Evolutionary conservation across 2,329 filamentous ascomycete species (phyloP).

Genomic region (Sporothrix schenckii): DNA sequence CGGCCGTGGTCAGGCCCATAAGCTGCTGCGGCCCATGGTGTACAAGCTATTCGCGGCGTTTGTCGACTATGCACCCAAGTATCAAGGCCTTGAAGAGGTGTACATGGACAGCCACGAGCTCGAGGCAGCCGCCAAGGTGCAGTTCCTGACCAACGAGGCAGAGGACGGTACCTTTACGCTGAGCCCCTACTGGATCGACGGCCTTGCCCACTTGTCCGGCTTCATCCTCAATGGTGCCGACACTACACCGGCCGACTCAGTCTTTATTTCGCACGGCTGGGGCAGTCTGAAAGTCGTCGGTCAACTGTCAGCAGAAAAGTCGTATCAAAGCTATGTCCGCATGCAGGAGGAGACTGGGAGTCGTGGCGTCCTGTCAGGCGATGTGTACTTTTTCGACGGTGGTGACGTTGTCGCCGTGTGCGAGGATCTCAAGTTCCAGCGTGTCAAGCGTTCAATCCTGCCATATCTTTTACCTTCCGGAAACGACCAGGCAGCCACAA

Average conservation of each 20-base stretch:
- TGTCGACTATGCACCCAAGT: constrained; percentile 59
- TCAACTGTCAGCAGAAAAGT: constrained; percentile 49
- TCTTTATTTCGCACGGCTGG: constrained; percentile 65
- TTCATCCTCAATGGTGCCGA: constrained; percentile 64
- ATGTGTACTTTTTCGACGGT: constrained; percentile 59
- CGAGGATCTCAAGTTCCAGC: constrained; percentile 27
- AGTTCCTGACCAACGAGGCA: constrained; percentile 52
- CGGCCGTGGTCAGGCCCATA: constrained; percentile 63
- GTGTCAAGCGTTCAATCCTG: constrained; percentile 39
- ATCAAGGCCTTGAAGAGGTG: constrained; percentile 62
- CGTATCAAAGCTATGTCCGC: constrained; percentile 60
- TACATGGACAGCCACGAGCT: constrained; percentile 54
- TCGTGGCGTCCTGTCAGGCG: constrained; percentile 56
- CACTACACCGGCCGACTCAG: constrained; percentile 54
- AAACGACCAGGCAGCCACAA: no score
- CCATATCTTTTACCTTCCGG: constrained; percentile 11
- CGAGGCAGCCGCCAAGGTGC: constrained; percentile 50
- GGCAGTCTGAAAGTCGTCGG: constrained; percentile 56
- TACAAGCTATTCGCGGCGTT: constrained; percentile 69
- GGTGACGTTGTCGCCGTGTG: constrained; percentile 46
- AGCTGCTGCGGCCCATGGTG: constrained; percentile 71
- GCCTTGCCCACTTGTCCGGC: constrained; percentile 60
- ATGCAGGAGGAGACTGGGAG: constrained; percentile 58
- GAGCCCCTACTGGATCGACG: constrained; percentile 62
- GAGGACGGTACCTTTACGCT: constrained; percentile 56